Base-by-base conservation (phyloP, 495 filamentous ascomycete species). In the Rostrohypoxylon terebratum region DNA sequence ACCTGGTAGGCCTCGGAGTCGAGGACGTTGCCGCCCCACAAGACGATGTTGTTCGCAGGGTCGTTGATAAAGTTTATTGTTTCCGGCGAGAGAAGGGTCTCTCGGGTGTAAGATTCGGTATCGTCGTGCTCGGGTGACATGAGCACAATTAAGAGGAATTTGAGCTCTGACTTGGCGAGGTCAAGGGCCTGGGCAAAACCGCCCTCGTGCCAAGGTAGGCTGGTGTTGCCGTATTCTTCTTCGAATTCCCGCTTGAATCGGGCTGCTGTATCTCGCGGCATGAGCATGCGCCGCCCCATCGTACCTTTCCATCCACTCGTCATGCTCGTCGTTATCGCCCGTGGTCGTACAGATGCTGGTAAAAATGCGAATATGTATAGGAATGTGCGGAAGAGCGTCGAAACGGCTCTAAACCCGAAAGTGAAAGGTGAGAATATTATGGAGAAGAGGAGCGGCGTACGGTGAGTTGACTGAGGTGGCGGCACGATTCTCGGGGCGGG, bases 1-100 rank as follows among this genome's bases (percentile, higher is more conserved):
- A 97, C 93, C 78, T 98, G 94, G 77, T 97, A 98, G 4, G 94
- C 92, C 79, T 99, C 96, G 4, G 93, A 89, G 75, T 99, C 96
- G 69, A 92, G 89, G 1, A 98, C 91, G 66, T 91, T 96, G 18
- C 96, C 96, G 18, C 89, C 93, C 96, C 96, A 99, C 3, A 98
- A 77, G 2, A 98, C 82, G 44, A 98, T 87, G 69, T 92, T 90
- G 76, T 94, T 91, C 38, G 83, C 81, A 2, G 89, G 85, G 66
- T 93, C 86, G 60, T 87, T 91, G 76, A 98, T 73, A 66, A 92
- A 97, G 23, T 83, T 77, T 16, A 90, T 83, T 2, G 97, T 88
- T 51, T 95, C 90, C 16, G 87, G 88, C 10, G 91, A 86, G 7
- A 96, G 84, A 0, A 99, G 87, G 0, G 94, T 98, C 44, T 95